A percentile compares a stretch with the other conserved stretches of the same genome.
phyloP scores from a whole-genome alignment of 73 alveolate genomes.

The Paramecium octaurelia region DNA sequence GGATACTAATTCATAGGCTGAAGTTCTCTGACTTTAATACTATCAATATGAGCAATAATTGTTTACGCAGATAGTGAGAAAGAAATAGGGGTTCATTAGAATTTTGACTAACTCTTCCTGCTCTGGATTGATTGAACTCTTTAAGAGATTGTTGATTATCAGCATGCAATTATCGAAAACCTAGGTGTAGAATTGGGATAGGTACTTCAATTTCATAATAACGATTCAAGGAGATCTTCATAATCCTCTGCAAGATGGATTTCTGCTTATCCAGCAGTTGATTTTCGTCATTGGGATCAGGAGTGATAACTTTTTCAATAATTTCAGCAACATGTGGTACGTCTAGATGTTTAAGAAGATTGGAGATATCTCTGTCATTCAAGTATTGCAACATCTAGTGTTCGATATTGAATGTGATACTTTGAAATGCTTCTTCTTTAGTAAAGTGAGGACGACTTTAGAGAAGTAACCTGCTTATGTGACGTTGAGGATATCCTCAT shows the following conservation, averaged over 20 bases:
- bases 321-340: background rate
- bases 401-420: background rate
- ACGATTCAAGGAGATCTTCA: background rate
- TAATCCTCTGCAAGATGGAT: background rate
- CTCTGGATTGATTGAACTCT: background rate
- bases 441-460: background rate
- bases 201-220: background rate
- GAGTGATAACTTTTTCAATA: background rate
- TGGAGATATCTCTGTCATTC: background rate
- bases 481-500: background rate
- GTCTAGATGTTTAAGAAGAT: background rate
- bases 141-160: background rate
- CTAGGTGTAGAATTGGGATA: background rate
- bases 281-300: background rate
- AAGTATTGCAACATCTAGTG: background rate
- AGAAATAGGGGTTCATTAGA: background rate
- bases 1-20: background rate
- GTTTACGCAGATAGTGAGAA: background rate
- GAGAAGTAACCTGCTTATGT: conserved; percentile 31
- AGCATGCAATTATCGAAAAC: background rate
- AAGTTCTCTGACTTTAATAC: background rate
- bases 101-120: background rate
- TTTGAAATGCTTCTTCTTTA: background rate
- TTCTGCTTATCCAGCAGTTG: background rate
- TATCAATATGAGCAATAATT: background rate